Evolutionary conservation across 192 early-diverging fungal species (phyloP), one percentile per base, ranked within the genome.

Genomic region (Diversispora eburnea): DNA sequence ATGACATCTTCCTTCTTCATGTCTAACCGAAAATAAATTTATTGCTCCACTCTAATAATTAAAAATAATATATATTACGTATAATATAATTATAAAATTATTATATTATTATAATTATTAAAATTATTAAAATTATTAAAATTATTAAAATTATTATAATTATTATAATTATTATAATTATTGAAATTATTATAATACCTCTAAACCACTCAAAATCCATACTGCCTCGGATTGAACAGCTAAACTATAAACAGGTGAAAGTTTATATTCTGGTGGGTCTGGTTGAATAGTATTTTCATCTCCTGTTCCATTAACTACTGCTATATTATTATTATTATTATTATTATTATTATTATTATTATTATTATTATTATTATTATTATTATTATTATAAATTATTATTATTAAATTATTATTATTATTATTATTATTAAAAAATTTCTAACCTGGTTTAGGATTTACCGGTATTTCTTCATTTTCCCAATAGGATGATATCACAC

Each of bases 1-100:
- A 55, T 95, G 90, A 51, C 93, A 91, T 41, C 86, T 86, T 5
- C 97, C 98, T 82, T 99, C 98, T 70, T 99, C 95, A 73, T 98
- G 94, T 48, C 97, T 84, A 3, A 96, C 88, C 2, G 90, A 89
- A 84, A 87, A 94, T 41, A 99, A 77, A 67, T 92, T 94, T 39
- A 99, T 92, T 7, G 84, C 79, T 3, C 97, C 95, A 71, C 86
- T 92, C 83, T 91, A 72, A 60, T 45, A 61, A 57, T 41, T 47
- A 9, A 69, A 19, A 68, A 22, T 45, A 47, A 47, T 17, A 56
- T 63, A 42, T 41, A 63, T 42, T 41, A 42, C 42, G 5, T 42
- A 63, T 63, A 13, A 62, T 41, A 63, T 33, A 5, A n/a, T 42
- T 17, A n/a, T n/a, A n/a, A n/a, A n/a, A n/a, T n/a, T n/a, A n/a